Base-by-base conservation (phyloP, 352 stramenopile genomes). In the Phytophthora europaea region DNA sequence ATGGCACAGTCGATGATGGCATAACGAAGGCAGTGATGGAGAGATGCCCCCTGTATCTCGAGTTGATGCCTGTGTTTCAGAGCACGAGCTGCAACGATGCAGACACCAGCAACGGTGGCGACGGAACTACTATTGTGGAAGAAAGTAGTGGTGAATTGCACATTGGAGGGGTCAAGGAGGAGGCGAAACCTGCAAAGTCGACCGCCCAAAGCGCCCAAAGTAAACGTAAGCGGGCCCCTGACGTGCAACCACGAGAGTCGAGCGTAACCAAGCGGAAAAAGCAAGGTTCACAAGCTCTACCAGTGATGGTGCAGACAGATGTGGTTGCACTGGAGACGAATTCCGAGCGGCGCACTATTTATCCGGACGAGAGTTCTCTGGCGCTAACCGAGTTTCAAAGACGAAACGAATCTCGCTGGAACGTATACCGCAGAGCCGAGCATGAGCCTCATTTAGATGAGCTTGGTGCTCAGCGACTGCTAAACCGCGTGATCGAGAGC, bases 21-120 rank as follows among this genome's bases (percentile, higher is more conserved):
- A 23, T 70, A 5, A 18, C 40, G 18, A 8, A 34, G n/a, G 36
- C 15, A 23, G 61, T 75, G 36, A n/a, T 31, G 28, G 43, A 47
- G 28, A 47, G 34, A 47, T 75, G 67, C 13, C 47, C 45, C 36
- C n/a, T 38, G 18, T 66, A 62, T 62, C 28, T 26, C 10, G 61
- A 75, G 22, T 34, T 75, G 13, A 43, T 43, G 13, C 36, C 36
- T 3, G 36, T 43, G 4, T 43, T 43, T 15, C 36, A 18, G 36
- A 16, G 28, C 28, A 31, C 28, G 28, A 31, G 28, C 28, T 31
- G 10, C 36, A 15, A 43, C 6, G 36, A 43, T 15, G 13, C 36
- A 15, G 12, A 43, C 13, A 4, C 36, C 36, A 43, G 12, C 34
- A 40, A 40, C 36, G 16, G 6, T 15, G 16, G 36, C 12, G 36